These are phyloP conservation scores for Isabelozyma heimii DNA, from an alignment of 805 yeast genomes.

Conservation along the genomic window DNA sequence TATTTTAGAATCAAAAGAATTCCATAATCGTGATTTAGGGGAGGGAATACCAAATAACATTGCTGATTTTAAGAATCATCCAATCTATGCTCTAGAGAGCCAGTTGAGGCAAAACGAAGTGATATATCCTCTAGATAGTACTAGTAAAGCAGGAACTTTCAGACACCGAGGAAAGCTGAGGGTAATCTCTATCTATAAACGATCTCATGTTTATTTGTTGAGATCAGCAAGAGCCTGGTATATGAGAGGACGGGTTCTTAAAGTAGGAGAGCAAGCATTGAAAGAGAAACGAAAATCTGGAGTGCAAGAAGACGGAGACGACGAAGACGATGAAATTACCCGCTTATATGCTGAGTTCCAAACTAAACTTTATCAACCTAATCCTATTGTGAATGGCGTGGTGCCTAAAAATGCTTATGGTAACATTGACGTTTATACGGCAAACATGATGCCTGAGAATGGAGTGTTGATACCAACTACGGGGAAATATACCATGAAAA, in stretches of 20 bases:
- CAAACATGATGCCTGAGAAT: slow-evolving; percentile 81
- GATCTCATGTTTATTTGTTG: slow-evolving; percentile 61
- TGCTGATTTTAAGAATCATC: slow-evolving; percentile 84
- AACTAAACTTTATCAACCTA: slow-evolving; percentile 69
- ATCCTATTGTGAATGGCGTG: slow-evolving; percentile 60
- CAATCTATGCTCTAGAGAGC: slow-evolving; percentile 74
- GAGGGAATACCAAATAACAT: slow-evolving; percentile 89
- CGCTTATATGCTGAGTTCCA: slow-evolving; percentile 76
- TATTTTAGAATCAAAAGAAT: slow-evolving; percentile 57
- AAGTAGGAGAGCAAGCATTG: slow-evolving; percentile 65
- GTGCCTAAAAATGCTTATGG: slow-evolving; percentile 78
- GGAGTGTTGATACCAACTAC: slow-evolving; percentile 51
- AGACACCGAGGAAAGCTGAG: slow-evolving; percentile 31
- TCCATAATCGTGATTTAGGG: slow-evolving; percentile 55
- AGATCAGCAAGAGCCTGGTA: slow-evolving; percentile 86
- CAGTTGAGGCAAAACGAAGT: slow-evolving; percentile 75
- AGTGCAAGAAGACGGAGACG: slow-evolving; percentile 16
- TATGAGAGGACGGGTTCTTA: slow-evolving; percentile 71
- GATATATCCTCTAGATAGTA: slow-evolving; percentile 57
- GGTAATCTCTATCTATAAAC: slow-evolving; percentile 61
- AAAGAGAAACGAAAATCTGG: slow-evolving; percentile 38
- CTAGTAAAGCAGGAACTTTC: slow-evolving; percentile 64
- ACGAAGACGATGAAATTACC: slow-evolving; percentile 47
- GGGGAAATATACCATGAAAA: slow-evolving; percentile 32
- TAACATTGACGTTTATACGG: slow-evolving; percentile 75